Conservation (phyloP, 2,329 filamentous ascomycete species). For the Apiospora aurea region DNA sequence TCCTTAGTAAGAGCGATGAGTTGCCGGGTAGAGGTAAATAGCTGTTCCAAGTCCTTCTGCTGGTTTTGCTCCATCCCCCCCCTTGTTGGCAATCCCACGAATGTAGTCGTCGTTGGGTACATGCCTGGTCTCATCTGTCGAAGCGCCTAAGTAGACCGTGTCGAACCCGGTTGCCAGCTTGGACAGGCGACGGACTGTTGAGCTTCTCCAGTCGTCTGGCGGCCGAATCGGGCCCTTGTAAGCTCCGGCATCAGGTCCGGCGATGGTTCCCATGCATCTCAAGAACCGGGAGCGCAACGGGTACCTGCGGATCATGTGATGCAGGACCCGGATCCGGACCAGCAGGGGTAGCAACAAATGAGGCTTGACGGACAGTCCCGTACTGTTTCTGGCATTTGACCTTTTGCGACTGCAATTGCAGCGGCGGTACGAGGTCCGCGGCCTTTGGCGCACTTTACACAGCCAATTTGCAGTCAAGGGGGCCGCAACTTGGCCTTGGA, state of each 20-base stretch:
- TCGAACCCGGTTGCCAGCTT: slow-evolving; percentile 33
- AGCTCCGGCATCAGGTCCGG: slow-evolving; percentile 24
- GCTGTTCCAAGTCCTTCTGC: slow-evolving; percentile 42
- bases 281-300: slow-evolving; percentile 25
- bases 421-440: slow-evolving; percentile 48
- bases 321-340: background rate
- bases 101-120: slow-evolving; percentile 36
- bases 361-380: slow-evolving; percentile 28
- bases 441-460: slow-evolving; percentile 30
- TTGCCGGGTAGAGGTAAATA: slow-evolving; percentile 45
- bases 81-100: slow-evolving; percentile 34
- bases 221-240: background rate
- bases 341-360: background rate
- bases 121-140: slow-evolving; percentile 33
- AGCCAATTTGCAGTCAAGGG: background rate
- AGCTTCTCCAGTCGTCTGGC: slow-evolving; percentile 30
- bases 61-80: slow-evolving; percentile 36
- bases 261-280: slow-evolving; percentile 27
- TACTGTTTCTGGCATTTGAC: slow-evolving; percentile 51
- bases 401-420: slow-evolving; percentile 59
- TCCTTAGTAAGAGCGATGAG: slow-evolving; percentile 32
- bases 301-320: slow-evolving; percentile 25
- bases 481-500: background rate
- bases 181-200: slow-evolving; percentile 32
- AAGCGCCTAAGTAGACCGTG: slow-evolving; percentile 35